These are phyloP conservation scores for Scytalidium sp. DNA, from an alignment of 2,329 filamentous ascomycete species.

Conservation along the genomic window DNA sequence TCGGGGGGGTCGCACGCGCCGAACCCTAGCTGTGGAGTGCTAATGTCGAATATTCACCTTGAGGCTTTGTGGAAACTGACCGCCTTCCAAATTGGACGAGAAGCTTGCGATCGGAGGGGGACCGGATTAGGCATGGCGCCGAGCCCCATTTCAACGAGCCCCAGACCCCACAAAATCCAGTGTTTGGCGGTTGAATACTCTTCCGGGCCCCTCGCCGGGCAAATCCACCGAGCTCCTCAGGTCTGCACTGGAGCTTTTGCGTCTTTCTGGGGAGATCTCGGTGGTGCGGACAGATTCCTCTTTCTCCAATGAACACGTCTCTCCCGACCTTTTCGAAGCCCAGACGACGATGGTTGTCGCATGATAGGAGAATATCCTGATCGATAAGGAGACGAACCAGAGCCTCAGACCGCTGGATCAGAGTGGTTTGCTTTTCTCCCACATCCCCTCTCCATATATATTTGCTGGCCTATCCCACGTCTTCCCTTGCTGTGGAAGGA, in stretches of 20 bases:
- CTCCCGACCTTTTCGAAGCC: background rate
- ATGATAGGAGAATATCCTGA: background rate
- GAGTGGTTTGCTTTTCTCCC: background rate
- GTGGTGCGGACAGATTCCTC: background rate
- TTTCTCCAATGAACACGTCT: background rate
- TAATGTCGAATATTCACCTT: too few species aligned
- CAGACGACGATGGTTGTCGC: background rate
- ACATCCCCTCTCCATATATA: background rate
- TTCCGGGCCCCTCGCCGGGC: background rate
- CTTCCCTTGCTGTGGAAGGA: background rate
- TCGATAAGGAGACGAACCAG: background rate
- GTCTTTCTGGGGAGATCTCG: background rate
- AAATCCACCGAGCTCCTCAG: too few species aligned
- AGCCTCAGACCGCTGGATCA: too few species aligned
- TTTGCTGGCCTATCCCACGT: background rate
- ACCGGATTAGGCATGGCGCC: too few species aligned
- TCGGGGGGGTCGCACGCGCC: too few species aligned
- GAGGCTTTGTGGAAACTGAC: background rate
- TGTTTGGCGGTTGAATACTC: background rate
- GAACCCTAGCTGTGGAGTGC: too few species aligned
- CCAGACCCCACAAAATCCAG: conserved; percentile 4
- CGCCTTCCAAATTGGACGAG: background rate
- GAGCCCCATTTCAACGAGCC: background rate
- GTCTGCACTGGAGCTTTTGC: background rate
- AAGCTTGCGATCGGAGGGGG: background rate